phyloP scores from a whole-genome alignment of 2,329 filamentous ascomycete genomes.

The Chrysosporium queenslandicum region DNA sequence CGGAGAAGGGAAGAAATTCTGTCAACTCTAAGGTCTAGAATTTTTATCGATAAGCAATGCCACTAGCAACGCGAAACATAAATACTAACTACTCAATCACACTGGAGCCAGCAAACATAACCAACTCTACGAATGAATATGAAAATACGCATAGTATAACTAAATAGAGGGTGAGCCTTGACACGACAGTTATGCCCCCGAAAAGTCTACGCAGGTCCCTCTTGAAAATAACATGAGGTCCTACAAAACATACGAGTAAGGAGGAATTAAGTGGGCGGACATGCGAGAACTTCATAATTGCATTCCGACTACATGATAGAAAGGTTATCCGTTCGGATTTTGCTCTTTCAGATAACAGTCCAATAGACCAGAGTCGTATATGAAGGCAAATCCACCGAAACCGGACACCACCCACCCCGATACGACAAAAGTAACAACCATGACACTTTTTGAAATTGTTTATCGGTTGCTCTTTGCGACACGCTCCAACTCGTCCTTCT shows the following conservation, averaged over 20 bases:
- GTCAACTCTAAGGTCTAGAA: background rate
- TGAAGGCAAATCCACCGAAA: conserved; percentile 13
- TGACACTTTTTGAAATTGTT: conserved; percentile 41
- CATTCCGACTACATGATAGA: conserved; percentile 17
- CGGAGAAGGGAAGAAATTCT: background rate
- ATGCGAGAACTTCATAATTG: conserved; percentile 15
- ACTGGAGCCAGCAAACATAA: no score
- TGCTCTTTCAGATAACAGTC: conserved; percentile 13
- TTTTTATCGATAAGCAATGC: background rate
- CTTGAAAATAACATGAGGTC: no score
- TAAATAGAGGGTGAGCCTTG: no score
- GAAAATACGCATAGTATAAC: no score
- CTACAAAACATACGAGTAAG: background rate
- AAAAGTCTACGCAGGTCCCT: background rate
- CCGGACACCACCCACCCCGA: conserved; percentile 29
- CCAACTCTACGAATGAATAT: no score
- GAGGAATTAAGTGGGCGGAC: background rate
- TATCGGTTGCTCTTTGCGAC: conserved; percentile 99
- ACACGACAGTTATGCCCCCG: no score
- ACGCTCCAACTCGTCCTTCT: conserved; percentile 99
- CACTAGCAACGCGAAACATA: background rate
- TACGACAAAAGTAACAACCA: conserved; percentile 22
- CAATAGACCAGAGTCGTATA: conserved; percentile 11
- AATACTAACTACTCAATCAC: no score
- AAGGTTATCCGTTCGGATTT: conserved; percentile 15